Conservation (phyloP, 164 flowering plant genomes). For the Euptelea pleiosperma region DNA sequence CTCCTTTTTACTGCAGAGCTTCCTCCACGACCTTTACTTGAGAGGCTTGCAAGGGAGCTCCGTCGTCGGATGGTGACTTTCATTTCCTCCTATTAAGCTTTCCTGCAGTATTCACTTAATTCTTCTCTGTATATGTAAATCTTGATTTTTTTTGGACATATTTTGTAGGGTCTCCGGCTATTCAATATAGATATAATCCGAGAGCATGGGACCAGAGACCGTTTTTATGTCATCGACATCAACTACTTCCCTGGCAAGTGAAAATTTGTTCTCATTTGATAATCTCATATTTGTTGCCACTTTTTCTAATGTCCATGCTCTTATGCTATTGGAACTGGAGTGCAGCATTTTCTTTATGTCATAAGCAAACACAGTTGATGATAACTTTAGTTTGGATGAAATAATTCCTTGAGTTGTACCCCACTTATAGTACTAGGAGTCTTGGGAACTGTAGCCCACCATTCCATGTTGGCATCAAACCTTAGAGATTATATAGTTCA, state of each 20-base stretch:
- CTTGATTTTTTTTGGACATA: background rate
- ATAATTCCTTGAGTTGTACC: too few species aligned
- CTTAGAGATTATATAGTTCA: too few species aligned
- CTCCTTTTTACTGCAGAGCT: constrained; percentile 63
- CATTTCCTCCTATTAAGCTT: background rate
- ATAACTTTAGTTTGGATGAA: too few species aligned
- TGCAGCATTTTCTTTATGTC: too few species aligned
- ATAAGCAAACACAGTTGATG: too few species aligned
- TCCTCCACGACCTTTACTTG: constrained; percentile 88
- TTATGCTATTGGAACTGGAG: too few species aligned
- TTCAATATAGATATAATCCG: constrained; percentile 90
- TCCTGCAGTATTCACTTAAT: background rate
- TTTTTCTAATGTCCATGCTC: background rate
- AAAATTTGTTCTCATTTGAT: background rate
- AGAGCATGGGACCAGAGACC: constrained; percentile 66
- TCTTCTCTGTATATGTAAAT: background rate
- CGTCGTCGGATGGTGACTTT: constrained; percentile 69
- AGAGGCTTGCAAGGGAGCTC: constrained; percentile 80
- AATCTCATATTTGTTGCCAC: background rate
- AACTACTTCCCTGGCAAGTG: constrained; percentile 89
- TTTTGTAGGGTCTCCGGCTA: constrained; percentile 71
- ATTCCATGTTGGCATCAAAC: too few species aligned
- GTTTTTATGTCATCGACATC: constrained; percentile 86
- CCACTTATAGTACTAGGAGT: too few species aligned
- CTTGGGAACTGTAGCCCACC: too few species aligned